Evolutionary conservation across 148 eudicot genomes (phyloP), one percentile per base, ranked within the genome.

Genomic region (Fagopyrum tataricum): DNA sequence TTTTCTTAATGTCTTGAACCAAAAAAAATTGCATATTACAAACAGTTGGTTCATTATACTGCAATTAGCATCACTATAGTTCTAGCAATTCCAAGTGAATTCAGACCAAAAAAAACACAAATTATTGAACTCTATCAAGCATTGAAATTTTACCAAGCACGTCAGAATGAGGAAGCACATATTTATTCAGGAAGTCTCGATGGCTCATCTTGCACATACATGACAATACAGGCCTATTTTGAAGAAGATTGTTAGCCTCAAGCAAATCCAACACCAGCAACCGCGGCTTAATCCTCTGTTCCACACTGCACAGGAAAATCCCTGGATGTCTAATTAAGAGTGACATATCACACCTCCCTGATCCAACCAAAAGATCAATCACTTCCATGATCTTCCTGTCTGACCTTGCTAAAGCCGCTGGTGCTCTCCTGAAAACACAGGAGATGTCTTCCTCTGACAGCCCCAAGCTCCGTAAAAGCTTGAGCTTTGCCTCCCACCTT

Each of bases 401-500:
- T 7, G 84, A 81, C 4, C 75, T 9, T 0, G 78, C 66, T 46
- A 78, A 46, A 9, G 48, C 78, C 56, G 72, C 76, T 24, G 84
- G 84, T 4, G 15, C 48, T 21, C 31, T 75, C 67, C 76, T 56
- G 77, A 81, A 77, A 10, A 70, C 43, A 0, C 2, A 23, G 42
- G 31, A 13, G 23, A 75, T 71, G 13, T 81, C 76, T 8, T 72
- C 76, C 21, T 81, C 71, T 2, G 71, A 49, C 12, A 81, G 72
- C 46, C 84, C 80, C 78, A 81, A 44, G 15, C 44, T 55, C 51
- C 53, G 37, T 5, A 81, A 77, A 7, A 77, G 70, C 48, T 81
- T 51, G 67, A 75, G 61, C 37, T 81, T 81, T 3, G 41, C 43
- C 15, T 75, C 78, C 84, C 84, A 75, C 3, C 56, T 78, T 11